Evolutionary conservation across 2,329 filamentous ascomycete genomes (phyloP).

Genomic region (Penicillium sp.): DNA sequence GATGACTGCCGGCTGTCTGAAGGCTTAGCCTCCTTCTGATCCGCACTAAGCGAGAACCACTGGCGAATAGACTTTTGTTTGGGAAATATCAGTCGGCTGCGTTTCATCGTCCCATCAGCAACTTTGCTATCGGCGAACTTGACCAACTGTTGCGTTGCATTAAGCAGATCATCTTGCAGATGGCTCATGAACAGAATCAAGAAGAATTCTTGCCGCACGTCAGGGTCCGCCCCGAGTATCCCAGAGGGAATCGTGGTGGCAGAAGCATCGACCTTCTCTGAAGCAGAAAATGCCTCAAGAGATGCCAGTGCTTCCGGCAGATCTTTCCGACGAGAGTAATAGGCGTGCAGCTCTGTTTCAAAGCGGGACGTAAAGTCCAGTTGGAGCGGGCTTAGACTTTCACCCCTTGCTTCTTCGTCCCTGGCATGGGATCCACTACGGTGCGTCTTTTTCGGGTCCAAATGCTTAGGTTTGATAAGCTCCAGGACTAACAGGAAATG

Average conservation of each 20-base stretch:
- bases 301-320: constrained; percentile 50
- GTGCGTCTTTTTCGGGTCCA: constrained; percentile 44
- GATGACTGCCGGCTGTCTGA: constrained; percentile 17
- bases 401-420: constrained; percentile 55
- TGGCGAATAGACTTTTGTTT: constrained; percentile 61
- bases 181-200: constrained; percentile 64
- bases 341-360: constrained; percentile 53
- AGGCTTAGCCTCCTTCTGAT: constrained; percentile 4
- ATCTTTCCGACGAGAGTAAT: constrained; percentile 53
- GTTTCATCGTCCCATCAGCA: constrained; percentile 63
- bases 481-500: constrained; percentile 58
- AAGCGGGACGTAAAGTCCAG: constrained; percentile 56
- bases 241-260: neutral
- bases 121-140: constrained; percentile 65
- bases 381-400: constrained; percentile 56
- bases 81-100: constrained; percentile 63
- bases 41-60: constrained; percentile 47
- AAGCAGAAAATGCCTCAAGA: constrained; percentile 26
- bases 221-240: constrained; percentile 18
- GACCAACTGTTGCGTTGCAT: constrained; percentile 62
- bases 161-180: constrained; percentile 59
- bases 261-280: constrained; percentile 33
- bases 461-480: constrained; percentile 36
- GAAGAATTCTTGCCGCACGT: constrained; percentile 61
- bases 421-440: constrained; percentile 15